Percentiles rank a stretch among this genome's conserved stretches.
Evolutionary conservation across 1,284 basidiomycete genomes (phyloP).

Genomic region (Inonotus hispidus): DNA sequence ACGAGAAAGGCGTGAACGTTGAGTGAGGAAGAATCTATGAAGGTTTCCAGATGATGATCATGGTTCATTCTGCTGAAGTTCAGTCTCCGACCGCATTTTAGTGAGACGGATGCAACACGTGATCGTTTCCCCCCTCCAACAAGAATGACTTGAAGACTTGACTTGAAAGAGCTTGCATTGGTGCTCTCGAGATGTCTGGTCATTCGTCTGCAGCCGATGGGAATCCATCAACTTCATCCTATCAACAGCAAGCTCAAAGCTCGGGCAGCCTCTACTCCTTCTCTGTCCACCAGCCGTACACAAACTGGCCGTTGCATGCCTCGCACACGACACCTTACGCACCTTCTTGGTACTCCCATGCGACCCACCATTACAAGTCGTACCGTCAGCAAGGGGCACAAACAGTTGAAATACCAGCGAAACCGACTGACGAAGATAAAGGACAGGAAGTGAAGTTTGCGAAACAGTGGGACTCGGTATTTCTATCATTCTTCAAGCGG

Average conservation of each 20-base stretch:
- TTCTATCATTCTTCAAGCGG: slow-evolving; percentile 49
- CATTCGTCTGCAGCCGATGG: not conserved
- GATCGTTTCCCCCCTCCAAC: not conserved
- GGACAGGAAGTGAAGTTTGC: not conserved
- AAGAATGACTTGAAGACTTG: not conserved
- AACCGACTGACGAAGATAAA: not conserved
- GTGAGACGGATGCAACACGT: not conserved
- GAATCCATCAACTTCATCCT: not conserved
- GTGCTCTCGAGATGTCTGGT: not conserved
- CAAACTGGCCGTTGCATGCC: slow-evolving; percentile 17
- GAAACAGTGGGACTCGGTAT: slow-evolving; percentile 56
- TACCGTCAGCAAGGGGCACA: slow-evolving; percentile 7
- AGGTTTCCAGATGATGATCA: not conserved
- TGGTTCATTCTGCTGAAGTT: not conserved
- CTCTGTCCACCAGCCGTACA: slow-evolving; percentile 19
- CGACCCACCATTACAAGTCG: slow-evolving; percentile 10
- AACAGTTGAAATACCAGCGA: not conserved
- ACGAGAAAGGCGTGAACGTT: no score
- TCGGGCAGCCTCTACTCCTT: slow-evolving; percentile 14
- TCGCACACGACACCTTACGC: slow-evolving; percentile 5
- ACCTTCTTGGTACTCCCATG: slow-evolving; percentile 14
- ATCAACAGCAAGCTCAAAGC: not conserved
- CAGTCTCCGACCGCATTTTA: not conserved
- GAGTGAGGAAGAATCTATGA: no score
- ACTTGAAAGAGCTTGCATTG: not conserved